Conservation (phyloP, 805 yeast species). For the Myxozyma mucilagina region DNA sequence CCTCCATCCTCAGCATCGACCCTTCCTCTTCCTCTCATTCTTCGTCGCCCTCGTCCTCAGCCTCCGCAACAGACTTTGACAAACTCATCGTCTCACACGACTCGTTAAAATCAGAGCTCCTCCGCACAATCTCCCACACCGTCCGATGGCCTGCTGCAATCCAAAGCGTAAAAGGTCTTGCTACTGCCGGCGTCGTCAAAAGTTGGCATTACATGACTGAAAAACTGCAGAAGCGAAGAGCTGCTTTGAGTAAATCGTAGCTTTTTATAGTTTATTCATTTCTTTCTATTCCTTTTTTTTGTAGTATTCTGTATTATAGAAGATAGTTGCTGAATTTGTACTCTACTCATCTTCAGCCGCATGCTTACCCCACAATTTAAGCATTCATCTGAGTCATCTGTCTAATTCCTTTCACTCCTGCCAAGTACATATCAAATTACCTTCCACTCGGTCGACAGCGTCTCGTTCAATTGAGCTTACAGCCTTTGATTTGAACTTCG, state of each 20-base stretch:
- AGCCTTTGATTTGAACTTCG: too few relatives aligned
- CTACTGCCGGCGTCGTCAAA: conserved; percentile 80
- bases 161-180: conserved; percentile 79
- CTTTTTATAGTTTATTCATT: too few relatives aligned
- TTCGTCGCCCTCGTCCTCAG: neutral
- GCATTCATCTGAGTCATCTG: too few relatives aligned
- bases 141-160: conserved; percentile 68
- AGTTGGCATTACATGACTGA: conserved; percentile 75
- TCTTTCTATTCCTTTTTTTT: too few relatives aligned
- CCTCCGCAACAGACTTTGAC: conserved; percentile 41
- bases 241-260: conserved; percentile 11
- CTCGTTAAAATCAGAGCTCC: conserved; percentile 42
- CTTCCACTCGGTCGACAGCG: too few relatives aligned
- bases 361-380: too few relatives aligned
- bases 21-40: neutral
- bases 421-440: too few relatives aligned
- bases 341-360: too few relatives aligned
- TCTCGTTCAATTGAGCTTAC: too few relatives aligned
- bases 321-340: too few relatives aligned
- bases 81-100: conserved; percentile 48
- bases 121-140: conserved; percentile 51
- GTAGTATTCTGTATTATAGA: too few relatives aligned
- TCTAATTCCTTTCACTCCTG: too few relatives aligned
- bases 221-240: conserved; percentile 50
- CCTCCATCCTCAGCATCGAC: conserved; percentile 15